Evolutionary conservation across 2,329 filamentous ascomycete species (phyloP), one percentile per base, ranked within the genome.

Genomic region (Sporothrix mexicana): DNA sequence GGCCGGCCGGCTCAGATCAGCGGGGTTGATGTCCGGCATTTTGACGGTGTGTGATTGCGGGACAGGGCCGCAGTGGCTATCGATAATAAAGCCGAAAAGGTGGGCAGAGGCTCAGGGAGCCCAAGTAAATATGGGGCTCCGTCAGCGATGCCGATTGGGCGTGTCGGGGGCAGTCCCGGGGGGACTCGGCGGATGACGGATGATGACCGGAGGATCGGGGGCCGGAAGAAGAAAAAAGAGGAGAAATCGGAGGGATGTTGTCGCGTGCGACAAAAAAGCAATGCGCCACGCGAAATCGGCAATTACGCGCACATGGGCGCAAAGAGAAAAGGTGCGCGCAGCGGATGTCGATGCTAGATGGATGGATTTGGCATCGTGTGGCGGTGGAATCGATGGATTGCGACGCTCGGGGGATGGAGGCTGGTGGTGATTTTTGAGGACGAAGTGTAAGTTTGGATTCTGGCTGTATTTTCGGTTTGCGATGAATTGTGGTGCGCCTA

Each of bases 1-100:
- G 66, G 88, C 82, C 74, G 88, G 87, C 78, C 89, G 88, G 84
- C 88, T 91, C 78, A 92, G 82, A 76, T 90, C 89, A 83, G 90
- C 88, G 78, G 90, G 90, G 84, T 91, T 90, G 83, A 92, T 91
- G 83, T 91, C 90, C 78, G 89, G 89, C 89, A 91, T 91, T 69
- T 47, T 64, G 69, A 30, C 57, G 30, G 59, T 41, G 23, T 67
- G 59, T 66, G 53, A 55, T 51, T 15, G 53, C 53, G 45, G 43
- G 55, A 7, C 41, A 47, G 62, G 15, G 10, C 41, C 67, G 69
- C 43, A 2, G 69, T 36, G 43, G 68, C 43, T 45, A 55, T 55
- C 43, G 45, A 51, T n/a, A 8, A 15, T 5, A 47, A 49, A 25
- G n/a, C 6, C 13, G 15, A 23, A n/a, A 51, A 51, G 13, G 25